phyloP scores from a whole-genome alignment of 176 grass and related monocot genomes.

The Rhynchospora pubera region DNA sequence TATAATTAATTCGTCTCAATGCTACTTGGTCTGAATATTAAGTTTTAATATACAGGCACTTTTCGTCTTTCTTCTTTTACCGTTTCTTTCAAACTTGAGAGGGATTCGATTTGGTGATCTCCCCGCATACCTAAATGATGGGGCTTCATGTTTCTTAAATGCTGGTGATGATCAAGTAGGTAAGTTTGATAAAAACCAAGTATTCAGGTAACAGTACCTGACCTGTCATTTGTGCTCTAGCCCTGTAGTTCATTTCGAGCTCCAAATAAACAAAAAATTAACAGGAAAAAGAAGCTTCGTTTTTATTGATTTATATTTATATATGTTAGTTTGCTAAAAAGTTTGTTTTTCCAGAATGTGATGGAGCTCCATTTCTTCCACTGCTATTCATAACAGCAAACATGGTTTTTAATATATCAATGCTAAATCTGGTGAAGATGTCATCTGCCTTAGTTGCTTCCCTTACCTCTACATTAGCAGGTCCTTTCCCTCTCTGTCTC shows the following conservation, averaged over 20 bases:
- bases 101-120: slow-evolving; percentile 88
- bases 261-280: background rate
- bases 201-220: background rate
- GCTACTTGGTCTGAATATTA: background rate
- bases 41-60: slow-evolving; percentile 51
- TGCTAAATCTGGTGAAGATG: slow-evolving; percentile 92
- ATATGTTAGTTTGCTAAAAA: background rate
- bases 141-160: slow-evolving; percentile 84
- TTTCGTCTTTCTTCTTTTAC: slow-evolving; percentile 86
- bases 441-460: slow-evolving; percentile 87
- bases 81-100: slow-evolving; percentile 75
- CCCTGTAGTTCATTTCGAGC: background rate
- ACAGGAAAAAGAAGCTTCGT: background rate
- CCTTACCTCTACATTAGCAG: slow-evolving; percentile 73
- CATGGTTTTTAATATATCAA: slow-evolving; percentile 88
- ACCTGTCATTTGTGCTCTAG: background rate
- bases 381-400: slow-evolving; percentile 69
- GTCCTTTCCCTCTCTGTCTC: slow-evolving; percentile 23
- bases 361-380: slow-evolving; percentile 79
- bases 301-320: background rate
- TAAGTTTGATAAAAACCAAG: slow-evolving; percentile 31
- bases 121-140: slow-evolving; percentile 65
- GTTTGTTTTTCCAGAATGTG: slow-evolving; percentile 49
- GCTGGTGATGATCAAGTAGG: slow-evolving; percentile 50
- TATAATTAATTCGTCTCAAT: background rate